Evolutionary conservation across 345 rosid species (phyloP), one percentile per base, ranked within the genome.

Genomic region (Laguncularia racemosa): DNA sequence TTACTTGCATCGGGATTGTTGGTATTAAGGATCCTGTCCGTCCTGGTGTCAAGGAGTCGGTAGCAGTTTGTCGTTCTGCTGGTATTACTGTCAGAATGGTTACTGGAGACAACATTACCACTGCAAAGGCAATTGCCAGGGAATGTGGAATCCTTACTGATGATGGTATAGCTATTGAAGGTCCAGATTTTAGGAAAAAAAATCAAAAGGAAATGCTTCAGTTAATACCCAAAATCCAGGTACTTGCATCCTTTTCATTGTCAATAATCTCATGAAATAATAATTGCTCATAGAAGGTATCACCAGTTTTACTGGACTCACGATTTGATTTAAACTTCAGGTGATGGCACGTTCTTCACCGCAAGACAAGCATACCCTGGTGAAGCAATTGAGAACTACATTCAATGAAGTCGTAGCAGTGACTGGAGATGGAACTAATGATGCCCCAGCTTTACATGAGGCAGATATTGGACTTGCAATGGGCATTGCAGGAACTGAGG

Each of bases 401-500:
- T 84, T 88, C 44, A 85, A 82, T 60, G 85, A 81, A 71, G 98
- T 91, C 46, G 96, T 91, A 61, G 96, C 96, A 2, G 96, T 84
- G 49, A 91, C 95, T 50, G 96, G 96, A 60, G 98, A 91, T 67
- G 98, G 98, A 61, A 88, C 98, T 58, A 91, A 91, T 60, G 98
- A 91, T 74, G 96, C 98, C 58, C 98, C 98, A 46, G 95, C 98
- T 38, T 89, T 91, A 50, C 96, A 91, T 53, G 98, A 91, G 71
- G 96, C 98, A 50, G 98, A 91, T 61, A 91, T 91, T 52, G 98
- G 98, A 69, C 77, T 88, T 58, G 96, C 98, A 20, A 91, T 88
- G 98, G 98, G 98, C 75, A 91, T 88, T 53, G 95, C 98, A 3
- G 98, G 98, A 73, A 91, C 98, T 61, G 95, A 88, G 90, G 98